Base-by-base conservation (phyloP, 2,329 filamentous ascomycete species). In the Myriosclerotinia duriaeana region DNA sequence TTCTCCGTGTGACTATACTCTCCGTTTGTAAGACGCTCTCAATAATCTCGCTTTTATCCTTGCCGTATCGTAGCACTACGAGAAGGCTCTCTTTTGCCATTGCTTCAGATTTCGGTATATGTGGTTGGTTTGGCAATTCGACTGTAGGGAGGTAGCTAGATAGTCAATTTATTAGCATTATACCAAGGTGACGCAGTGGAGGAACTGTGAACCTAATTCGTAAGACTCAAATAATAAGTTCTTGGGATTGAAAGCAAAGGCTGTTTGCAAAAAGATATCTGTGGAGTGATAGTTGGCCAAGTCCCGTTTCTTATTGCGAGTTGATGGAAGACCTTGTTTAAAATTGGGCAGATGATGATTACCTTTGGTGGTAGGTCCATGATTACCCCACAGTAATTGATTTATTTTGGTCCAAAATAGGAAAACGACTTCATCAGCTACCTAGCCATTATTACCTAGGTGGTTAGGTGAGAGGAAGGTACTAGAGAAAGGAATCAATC, bases 141-240 rank as follows among this genome's bases (percentile, higher is more conserved):
- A 5, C 0, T 6, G 9, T 8, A 48, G 34, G 20, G 12, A 11
- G 12, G 8, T 8, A 40, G 20, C 58, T 61, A 5, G 12, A 9
- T 7, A 11, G 17, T 12, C 0, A 38, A 26, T 34, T 3, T 34
- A 14, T 61, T 11, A 50, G n/a, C 11, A 26, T 26, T 26, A 2
- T 17, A 2, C 15, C n/a, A 1, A 38, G 1, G 8, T 2, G 11
- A 5, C 5, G 3, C 2, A 1, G 14, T 7, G 2, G 15, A 1
- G 11, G 2, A 2, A 26, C 6, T 26, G 5, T 7, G 0, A 20
- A 50, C 8, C 30, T 38, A 17, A 40, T 5, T 1, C 2, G 3
- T 50, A 11, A 20, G 3, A 2, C 15, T 22, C 4, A 1, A 7
- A n/a, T 15, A 9, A 26, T 20, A 20, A 0, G 0, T 8, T 40